Percentiles rank a stretch among this genome's conserved stretches.
These are phyloP conservation scores for Cladosporium cucumerinum DNA, from an alignment of 2,329 filamentous ascomycete species.

Conservation along the genomic window DNA sequence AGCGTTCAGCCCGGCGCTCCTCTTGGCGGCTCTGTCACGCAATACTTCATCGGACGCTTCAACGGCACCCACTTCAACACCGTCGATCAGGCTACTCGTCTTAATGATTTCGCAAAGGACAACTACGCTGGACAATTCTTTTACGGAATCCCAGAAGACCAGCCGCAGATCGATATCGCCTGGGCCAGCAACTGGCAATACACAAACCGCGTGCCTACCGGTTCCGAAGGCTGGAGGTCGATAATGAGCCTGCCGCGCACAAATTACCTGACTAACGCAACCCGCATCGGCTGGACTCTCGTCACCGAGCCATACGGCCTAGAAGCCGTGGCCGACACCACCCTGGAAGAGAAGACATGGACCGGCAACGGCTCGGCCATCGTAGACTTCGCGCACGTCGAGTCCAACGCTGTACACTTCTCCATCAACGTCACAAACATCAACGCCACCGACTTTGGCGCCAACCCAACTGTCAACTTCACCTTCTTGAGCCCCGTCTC, in stretches of 20 bases:
- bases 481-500: constrained; percentile 49
- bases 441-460: constrained; percentile 19
- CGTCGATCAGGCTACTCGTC: constrained; percentile 35
- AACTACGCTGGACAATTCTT: constrained; percentile 57
- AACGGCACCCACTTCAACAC: constrained; percentile 58
- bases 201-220: constrained; percentile 49
- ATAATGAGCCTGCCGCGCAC: constrained; percentile 51
- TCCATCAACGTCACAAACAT: constrained; percentile 49
- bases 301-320: constrained; percentile 50
- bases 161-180: constrained; percentile 46
- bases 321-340: constrained; percentile 42
- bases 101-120: constrained; percentile 35
- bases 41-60: constrained; percentile 58
- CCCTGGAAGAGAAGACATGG: constrained; percentile 41
- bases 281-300: constrained; percentile 50
- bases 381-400: constrained; percentile 49
- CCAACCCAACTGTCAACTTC: constrained; percentile 44
- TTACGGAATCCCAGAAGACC: constrained; percentile 39
- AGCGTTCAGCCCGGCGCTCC: constrained; percentile 57
- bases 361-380: constrained; percentile 47
- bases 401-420: constrained; percentile 52
- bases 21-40: constrained; percentile 50
- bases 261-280: constrained; percentile 50
- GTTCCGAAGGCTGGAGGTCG: constrained; percentile 51
- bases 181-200: constrained; percentile 61